phyloP scores from a whole-genome alignment of 805 yeast genomes.

The Metschnikowia gelsemii region DNA sequence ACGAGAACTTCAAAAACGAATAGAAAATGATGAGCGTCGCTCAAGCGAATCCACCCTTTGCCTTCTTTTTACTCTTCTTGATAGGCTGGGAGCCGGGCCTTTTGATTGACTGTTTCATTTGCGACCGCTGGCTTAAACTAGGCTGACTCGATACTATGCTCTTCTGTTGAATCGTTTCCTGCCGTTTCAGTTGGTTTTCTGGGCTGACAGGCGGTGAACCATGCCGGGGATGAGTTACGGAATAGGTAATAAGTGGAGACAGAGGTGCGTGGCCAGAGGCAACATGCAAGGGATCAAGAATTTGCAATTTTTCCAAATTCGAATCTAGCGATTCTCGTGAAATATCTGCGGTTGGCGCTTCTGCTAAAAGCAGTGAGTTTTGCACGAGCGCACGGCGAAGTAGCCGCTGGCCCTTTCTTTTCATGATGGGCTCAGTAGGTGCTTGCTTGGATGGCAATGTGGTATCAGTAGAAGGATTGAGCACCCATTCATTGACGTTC shows the following conservation, averaged over 20 bases:
- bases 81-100: constrained; percentile 9
- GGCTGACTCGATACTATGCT: not conserved
- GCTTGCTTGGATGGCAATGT: no score
- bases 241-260: constrained; percentile 2
- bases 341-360: no score
- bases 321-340: not conserved
- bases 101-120: constrained; percentile 9
- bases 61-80: constrained; percentile 36
- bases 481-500: constrained; percentile 11
- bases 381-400: constrained; percentile 15
- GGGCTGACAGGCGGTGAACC: not conserved
- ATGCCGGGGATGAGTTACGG: not conserved
- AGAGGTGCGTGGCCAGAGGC: not conserved
- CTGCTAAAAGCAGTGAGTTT: constrained; percentile 9
- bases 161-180: constrained; percentile 1
- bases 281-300: not conserved
- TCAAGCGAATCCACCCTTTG: constrained; percentile 47
- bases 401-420: constrained; percentile 2
- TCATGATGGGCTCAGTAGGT: not conserved
- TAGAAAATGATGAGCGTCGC: not conserved
- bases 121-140: constrained; percentile 2
- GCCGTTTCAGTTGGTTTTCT: not conserved
- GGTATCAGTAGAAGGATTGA: not conserved
- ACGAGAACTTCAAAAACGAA: no score
- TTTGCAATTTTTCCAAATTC: not conserved